phyloP scores from a whole-genome alignment of 225 moss, liverwort and hornwort genomes.

The Marchantia polymorpha region DNA sequence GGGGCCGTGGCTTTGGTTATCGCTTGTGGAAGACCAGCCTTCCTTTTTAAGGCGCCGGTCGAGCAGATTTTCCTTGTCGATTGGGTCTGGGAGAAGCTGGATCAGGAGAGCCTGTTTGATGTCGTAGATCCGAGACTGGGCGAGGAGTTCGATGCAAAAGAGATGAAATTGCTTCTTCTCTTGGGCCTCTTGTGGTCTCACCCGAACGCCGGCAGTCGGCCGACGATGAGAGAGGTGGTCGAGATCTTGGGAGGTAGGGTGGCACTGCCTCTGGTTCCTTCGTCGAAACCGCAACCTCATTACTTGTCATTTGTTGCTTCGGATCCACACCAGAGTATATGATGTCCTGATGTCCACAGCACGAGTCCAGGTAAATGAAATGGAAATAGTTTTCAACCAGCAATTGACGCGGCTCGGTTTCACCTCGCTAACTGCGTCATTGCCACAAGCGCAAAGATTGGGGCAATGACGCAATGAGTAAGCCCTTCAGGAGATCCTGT shows the following conservation, averaged over 20 bases:
- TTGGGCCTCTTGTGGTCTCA: constrained; percentile 19
- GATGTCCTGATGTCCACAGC: too few species aligned
- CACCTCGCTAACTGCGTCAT: constrained; percentile 80
- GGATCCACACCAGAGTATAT: too few species aligned
- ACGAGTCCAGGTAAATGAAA: too few species aligned
- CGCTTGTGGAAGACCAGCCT: constrained; percentile 4
- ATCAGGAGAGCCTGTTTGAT: neutral
- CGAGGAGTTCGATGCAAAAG: neutral
- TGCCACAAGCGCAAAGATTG: constrained; percentile 80
- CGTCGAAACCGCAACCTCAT: constrained; percentile 7
- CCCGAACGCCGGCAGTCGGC: constrained; percentile 4
- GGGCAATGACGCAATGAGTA: too few species aligned
- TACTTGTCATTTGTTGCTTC: too few species aligned
- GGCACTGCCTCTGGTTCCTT: neutral
- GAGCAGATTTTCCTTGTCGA: neutral
- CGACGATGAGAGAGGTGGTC: neutral
- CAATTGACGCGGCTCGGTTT: constrained; percentile 68
- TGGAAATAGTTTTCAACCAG: constrained; percentile 91
- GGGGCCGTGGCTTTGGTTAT: constrained; percentile 8
- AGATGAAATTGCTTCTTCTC: neutral
- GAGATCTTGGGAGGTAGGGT: neutral
- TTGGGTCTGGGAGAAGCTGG: constrained; percentile 4
- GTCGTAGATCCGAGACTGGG: neutral
- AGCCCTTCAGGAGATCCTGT: too few species aligned
- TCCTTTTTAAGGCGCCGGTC: neutral